Evolutionary conservation across 805 yeast species (phyloP), one percentile per base, ranked within the genome.

Genomic region (Torulaspora maleeae): DNA sequence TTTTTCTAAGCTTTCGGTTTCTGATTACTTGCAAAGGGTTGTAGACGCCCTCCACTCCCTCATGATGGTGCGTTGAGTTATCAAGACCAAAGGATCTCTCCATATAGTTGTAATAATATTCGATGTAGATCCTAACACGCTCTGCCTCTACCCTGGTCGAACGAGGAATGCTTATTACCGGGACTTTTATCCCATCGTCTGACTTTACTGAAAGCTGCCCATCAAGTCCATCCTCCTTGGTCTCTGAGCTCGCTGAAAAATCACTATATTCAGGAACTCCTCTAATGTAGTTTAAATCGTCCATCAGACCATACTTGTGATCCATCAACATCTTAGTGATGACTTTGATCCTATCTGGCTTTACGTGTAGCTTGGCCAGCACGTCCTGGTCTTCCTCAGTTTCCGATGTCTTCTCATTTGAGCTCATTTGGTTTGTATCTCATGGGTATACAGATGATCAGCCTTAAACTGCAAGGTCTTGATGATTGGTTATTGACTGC

Each of bases 21-120:
- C 96, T 68, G 22, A 88, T 78, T n/a, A 82, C 75, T 63, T 86
- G 95, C 36, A 88, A 67, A 3, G 96, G 96, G 59, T 88, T 88
- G 68, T 82, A 88, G 3, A 77, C 75, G 2, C 83, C 86, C 45
- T 81, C 87, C 2, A 83, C 75, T 2, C 77, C 78, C 2, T 71
- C 74, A 50, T 75, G 55, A 52, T 58, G 38, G 53, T 53, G 49
- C 55, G 50, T 37, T 12, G 41, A 41, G 12, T 39, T 45, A 13
- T 49, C 59, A 10, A 50, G 43, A 8, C 64, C 66, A 28, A 72
- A 66, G 20, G 68, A 65, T 46, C 74, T 63, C 50, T 75, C 78
- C 24, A 80, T 49, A 41, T 72, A 67, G 12, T 67, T 60, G 55
- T 78, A 81, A 56, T 76, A 79, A 47, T 73, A 64, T 24, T 74